phyloP scores from a whole-genome alignment of 257 asterid species.

The Anisodus acutangulus region DNA sequence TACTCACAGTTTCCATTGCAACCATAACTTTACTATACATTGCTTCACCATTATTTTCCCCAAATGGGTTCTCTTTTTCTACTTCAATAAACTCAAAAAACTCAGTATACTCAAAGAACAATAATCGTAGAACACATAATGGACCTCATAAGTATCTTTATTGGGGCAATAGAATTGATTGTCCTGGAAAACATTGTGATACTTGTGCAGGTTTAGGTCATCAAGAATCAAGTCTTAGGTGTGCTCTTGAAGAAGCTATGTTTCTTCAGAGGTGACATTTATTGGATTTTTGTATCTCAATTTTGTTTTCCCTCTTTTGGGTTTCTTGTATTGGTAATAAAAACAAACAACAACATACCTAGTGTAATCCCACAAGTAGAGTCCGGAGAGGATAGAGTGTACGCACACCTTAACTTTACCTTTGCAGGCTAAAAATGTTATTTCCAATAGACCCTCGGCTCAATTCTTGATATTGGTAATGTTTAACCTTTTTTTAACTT shows the following conservation, averaged over 20 bases:
- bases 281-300: neutral
- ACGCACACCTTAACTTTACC: too few species aligned
- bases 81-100: constrained; percentile 41
- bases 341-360: too few species aligned
- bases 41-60: constrained; percentile 55
- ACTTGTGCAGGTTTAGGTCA: constrained; percentile 96
- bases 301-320: neutral
- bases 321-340: neutral
- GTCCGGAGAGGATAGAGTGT: too few species aligned
- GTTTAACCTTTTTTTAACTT: too few species aligned
- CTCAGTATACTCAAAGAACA: constrained; percentile 29
- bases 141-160: constrained; percentile 72
- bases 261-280: constrained; percentile 66
- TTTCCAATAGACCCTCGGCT: too few species aligned
- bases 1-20: constrained; percentile 49
- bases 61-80: constrained; percentile 47
- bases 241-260: constrained; percentile 98
- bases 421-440: too few species aligned
- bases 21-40: constrained; percentile 65
- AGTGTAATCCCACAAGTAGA: too few species aligned
- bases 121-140: constrained; percentile 20
- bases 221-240: constrained; percentile 98
- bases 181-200: constrained; percentile 98
- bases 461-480: too few species aligned
- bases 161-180: constrained; percentile 90